Base-by-base conservation (phyloP, 2,329 filamentous ascomycete genomes). In the Pseudopithomyces maydicus region DNA sequence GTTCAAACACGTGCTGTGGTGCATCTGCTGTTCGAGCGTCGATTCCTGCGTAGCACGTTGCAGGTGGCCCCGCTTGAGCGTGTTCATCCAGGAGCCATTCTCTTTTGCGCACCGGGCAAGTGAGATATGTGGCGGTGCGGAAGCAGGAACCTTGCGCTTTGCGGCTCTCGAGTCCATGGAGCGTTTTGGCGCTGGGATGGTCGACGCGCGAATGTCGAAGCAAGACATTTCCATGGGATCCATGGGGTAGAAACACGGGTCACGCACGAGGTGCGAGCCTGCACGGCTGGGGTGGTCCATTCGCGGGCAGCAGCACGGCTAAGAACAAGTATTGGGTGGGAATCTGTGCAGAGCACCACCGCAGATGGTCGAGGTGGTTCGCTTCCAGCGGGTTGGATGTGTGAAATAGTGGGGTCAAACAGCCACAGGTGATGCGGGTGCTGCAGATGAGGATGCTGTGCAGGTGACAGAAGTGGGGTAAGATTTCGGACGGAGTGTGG, bases 1-100 rank as follows among this genome's bases (percentile, higher is more conserved):
- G 52, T 66, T 66, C 1, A 71, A 56, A 43, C 61, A 70, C 1
- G 62, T 66, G 52, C 62, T 71, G n/a, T 67, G 67, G 23, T 63
- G 61, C 38, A 65, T 54, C 2, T 57, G 54, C 39, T 29, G 43
- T 41, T 69, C 61, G 17, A 57, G 51, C 14, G 52, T 23, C 5
- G 41, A 19, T 7, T 56, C 45, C 47, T 59, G 36, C 17, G 51
- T 51, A 39, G n/a, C 19, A 7, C 55, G 48, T n/a, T 55, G 54
- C 12, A 62, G 23, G 20, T 42, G 58, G 43, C 41, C 52, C 48
- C 54, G 57, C 14, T 61, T 64, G 26, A 56, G 54, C 7, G 54
- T 41, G 11, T 60, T 48, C 29, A 66, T 61, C 63, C 65, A 68
- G 54, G 59, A 60, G 4, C 54, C 46, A 15, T 45, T 42, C n/a